Conservation (phyloP, 2,329 filamentous ascomycete species). For the Stagonosporopsis vannaccii region DNA sequence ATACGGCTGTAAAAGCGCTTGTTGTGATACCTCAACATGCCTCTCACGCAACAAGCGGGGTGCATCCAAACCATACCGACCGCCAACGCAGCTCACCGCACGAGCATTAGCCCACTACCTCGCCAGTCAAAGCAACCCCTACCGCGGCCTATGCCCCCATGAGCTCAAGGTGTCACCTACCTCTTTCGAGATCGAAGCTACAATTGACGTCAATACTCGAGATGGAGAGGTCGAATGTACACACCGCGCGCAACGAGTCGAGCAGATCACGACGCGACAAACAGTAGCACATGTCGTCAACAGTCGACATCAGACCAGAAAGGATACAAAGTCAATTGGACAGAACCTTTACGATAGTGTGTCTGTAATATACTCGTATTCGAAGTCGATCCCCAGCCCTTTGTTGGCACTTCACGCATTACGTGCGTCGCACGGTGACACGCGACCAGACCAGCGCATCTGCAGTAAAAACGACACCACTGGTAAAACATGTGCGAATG, state of each 20-base stretch:
- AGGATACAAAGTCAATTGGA: constrained; percentile 68
- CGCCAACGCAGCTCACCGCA: constrained; percentile 82
- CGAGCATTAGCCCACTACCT: constrained; percentile 81
- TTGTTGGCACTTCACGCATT: constrained; percentile 33
- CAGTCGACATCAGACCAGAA: constrained; percentile 46
- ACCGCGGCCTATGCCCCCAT: constrained; percentile 70
- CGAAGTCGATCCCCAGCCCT: constrained; percentile 40
- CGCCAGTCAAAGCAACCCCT: constrained; percentile 79
- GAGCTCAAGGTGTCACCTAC: constrained; percentile 44
- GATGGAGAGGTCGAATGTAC: background rate
- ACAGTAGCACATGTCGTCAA: constrained; percentile 27
- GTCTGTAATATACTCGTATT: constrained; percentile 45
- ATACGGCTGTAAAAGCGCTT: constrained; percentile 74
- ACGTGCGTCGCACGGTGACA: constrained; percentile 10
- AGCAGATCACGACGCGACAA: constrained; percentile 1
- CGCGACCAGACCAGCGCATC: background rate
- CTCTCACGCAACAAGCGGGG: constrained; percentile 77
- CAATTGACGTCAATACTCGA: constrained; percentile 2
- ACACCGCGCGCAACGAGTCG: background rate
- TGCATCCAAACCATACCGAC: constrained; percentile 72
- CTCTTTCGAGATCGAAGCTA: constrained; percentile 32
- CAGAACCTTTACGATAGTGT: constrained; percentile 61
- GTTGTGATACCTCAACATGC: constrained; percentile 79
- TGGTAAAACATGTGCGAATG: constrained; percentile 19
- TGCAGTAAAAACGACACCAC: constrained; percentile 20